Percentiles rank a stretch among this genome's conserved stretches.
These are phyloP conservation scores for Cyberlindnera veronae DNA, from an alignment of 805 yeast genomes.

Conservation along the genomic window DNA sequence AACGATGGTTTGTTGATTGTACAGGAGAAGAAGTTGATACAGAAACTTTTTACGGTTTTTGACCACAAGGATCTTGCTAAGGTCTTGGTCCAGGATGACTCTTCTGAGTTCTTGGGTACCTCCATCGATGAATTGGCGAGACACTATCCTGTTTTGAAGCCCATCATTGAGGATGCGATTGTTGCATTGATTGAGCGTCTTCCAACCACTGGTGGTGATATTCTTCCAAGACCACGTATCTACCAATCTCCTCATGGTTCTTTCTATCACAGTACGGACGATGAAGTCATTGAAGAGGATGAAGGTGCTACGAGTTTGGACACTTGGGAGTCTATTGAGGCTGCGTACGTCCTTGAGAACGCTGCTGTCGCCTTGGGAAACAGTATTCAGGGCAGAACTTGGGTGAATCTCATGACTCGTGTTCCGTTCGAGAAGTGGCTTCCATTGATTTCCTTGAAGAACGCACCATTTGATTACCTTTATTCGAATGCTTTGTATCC, in stretches of 20 bases:
- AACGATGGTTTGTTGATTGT: slow-evolving; percentile 65
- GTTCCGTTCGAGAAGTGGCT: slow-evolving; percentile 45
- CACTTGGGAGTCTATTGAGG: slow-evolving; percentile 49
- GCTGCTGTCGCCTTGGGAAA: slow-evolving; percentile 45
- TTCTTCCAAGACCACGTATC: slow-evolving; percentile 40
- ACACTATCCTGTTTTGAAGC: slow-evolving; percentile 74
- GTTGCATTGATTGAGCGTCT: slow-evolving; percentile 41
- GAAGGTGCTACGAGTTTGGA: slow-evolving; percentile 39
- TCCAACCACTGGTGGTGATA: slow-evolving; percentile 34
- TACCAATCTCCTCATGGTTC: slow-evolving; percentile 40
- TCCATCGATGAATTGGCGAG: slow-evolving; percentile 77
- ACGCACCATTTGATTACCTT: slow-evolving; percentile 61
- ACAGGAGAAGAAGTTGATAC: slow-evolving; percentile 36
- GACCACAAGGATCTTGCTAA: slow-evolving; percentile 46
- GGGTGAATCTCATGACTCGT: slow-evolving; percentile 26
- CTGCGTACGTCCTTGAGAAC: slow-evolving; percentile 45
- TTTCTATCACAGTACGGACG: slow-evolving; percentile 40
- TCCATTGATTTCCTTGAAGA: slow-evolving; percentile 43
- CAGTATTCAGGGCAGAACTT: slow-evolving; percentile 39
- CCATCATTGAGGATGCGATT: slow-evolving; percentile 49
- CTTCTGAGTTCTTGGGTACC: slow-evolving; percentile 55
- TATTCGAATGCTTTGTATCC: slow-evolving; percentile 52
- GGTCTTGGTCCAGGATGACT: slow-evolving; percentile 50
- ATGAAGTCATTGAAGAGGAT: slow-evolving; percentile 39
- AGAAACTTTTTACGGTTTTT: slow-evolving; percentile 49